Evolutionary conservation across 1,139 yeast genomes (phyloP), one percentile per base, ranked within the genome.

Genomic region (Kluyveromyces sp.): DNA sequence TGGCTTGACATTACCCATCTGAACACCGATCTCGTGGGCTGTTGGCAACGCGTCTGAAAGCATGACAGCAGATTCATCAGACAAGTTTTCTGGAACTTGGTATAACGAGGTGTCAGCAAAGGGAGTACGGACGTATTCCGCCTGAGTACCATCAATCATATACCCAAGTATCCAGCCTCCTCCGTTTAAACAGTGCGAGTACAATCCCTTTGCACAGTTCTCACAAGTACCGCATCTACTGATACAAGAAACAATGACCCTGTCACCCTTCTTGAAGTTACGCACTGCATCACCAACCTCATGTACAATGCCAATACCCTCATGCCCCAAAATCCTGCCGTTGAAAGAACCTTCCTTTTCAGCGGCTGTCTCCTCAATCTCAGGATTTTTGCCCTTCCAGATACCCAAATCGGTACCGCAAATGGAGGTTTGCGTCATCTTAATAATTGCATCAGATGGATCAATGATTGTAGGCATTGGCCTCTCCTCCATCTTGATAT

Each of bases 41-140:
- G 40, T 37, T 18, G 40, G 40, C 17, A 37, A 29, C 6, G 40
- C 40, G n/a, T 37, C 40, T 11, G 40, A 37, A 29, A 37, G 40
- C 40, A 37, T 18, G 17, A 37, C 40, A 12, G 40, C 40, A 19
- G 31, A 16, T 4, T 37, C 33, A 9, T 37, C 40, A 7, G 32
- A 28, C 17, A 37, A 18, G 11, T 25, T 25, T 29, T 37, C 33
- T 9, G 40, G 40, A 30, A 37, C 13, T 13, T 26, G 20, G 20
- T 37, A 37, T 16, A 37, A 29, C 15, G 40, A 37, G 25, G 32
- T 37, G 20, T 37, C 40, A 7, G 40, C 40, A 29, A 28, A 37
- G 16, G 40, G 40, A 18, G 33, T 29, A 6, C 40, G 32, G 8
- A 37, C 40, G 17, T 28, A 37, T 17, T 37, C 40, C 2, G 40